Evolutionary conservation across 2,329 filamentous ascomycete species (phyloP).

Genomic region (Clathrospora elynae): DNA sequence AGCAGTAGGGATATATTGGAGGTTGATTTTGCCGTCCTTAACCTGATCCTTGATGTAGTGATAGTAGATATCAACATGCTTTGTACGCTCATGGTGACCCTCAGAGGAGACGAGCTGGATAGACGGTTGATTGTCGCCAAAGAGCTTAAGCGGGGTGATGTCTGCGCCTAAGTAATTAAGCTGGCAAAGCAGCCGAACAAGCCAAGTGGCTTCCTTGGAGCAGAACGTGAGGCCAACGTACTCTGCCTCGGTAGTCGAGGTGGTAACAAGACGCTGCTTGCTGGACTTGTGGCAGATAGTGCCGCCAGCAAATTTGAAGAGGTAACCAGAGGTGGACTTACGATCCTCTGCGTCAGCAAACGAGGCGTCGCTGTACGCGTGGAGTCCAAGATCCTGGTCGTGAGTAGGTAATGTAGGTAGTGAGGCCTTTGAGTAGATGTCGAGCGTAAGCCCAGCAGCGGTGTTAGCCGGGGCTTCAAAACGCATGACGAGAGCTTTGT

Average conservation of each 20-base stretch:
- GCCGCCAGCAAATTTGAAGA: neutral
- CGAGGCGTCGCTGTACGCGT: neutral
- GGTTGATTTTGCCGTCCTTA: neutral
- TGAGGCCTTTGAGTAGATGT: neutral
- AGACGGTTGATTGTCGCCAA: neutral
- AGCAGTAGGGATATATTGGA: neutral
- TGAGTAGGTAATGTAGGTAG: neutral
- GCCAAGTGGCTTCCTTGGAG: neutral
- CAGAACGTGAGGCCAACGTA: neutral
- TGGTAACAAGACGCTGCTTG: neutral
- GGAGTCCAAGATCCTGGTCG: neutral
- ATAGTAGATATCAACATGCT: constrained; percentile 1
- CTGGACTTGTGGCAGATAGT: neutral
- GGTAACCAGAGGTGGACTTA: neutral
- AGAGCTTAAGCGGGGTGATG: neutral
- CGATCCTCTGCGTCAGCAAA: neutral
- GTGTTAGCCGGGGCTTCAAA: neutral
- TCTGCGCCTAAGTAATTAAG: neutral
- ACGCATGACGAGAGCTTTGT: neutral
- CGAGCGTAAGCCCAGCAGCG: neutral
- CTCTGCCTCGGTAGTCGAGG: neutral
- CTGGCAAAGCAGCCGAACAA: neutral
- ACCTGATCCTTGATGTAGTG: constrained; percentile 1
- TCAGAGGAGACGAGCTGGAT: neutral
- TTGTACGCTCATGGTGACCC: constrained; percentile 1